Conservation (phyloP, 495 filamentous ascomycete species). For the Saxispiralis lemnorum region DNA sequence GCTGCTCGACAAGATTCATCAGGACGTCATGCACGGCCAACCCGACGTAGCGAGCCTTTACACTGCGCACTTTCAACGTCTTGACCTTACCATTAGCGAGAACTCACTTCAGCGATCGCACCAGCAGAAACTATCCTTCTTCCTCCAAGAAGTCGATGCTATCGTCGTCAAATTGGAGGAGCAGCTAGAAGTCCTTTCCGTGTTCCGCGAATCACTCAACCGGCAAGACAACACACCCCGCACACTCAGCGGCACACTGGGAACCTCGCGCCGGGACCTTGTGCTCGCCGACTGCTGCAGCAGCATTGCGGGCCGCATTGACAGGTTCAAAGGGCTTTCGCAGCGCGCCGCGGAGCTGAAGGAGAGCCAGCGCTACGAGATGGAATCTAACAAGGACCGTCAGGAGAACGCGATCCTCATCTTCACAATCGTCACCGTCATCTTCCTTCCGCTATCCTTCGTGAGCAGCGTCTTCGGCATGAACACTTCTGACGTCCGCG, state of each 20-base stretch:
- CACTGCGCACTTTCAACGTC: too few relatives aligned
- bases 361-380: background rate
- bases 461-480: slow-evolving; percentile 29
- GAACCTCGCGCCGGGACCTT: too few relatives aligned
- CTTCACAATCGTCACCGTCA: slow-evolving; percentile 20
- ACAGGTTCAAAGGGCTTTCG: background rate
- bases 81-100: too few relatives aligned
- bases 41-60: background rate
- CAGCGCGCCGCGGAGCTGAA: background rate
- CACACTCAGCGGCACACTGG: too few relatives aligned
- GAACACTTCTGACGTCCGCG: slow-evolving; percentile 21
- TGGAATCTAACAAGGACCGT: background rate
- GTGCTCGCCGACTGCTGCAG: too few relatives aligned
- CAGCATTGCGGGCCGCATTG: background rate
- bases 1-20: background rate
- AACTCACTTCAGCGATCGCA: too few relatives aligned
- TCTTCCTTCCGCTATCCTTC: slow-evolving; percentile 24
- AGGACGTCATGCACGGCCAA: background rate
- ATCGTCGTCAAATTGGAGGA: too few relatives aligned
- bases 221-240: too few relatives aligned
- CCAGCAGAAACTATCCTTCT: too few relatives aligned
- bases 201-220: too few relatives aligned
- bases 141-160: too few relatives aligned
- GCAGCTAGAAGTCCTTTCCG: too few relatives aligned
- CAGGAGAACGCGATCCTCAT: slow-evolving; percentile 1